Percentiles rank a stretch among this genome's conserved stretches.
Evolutionary conservation across 805 yeast species (phyloP).

Genomic region (Hanseniaspora clermontiae): DNA sequence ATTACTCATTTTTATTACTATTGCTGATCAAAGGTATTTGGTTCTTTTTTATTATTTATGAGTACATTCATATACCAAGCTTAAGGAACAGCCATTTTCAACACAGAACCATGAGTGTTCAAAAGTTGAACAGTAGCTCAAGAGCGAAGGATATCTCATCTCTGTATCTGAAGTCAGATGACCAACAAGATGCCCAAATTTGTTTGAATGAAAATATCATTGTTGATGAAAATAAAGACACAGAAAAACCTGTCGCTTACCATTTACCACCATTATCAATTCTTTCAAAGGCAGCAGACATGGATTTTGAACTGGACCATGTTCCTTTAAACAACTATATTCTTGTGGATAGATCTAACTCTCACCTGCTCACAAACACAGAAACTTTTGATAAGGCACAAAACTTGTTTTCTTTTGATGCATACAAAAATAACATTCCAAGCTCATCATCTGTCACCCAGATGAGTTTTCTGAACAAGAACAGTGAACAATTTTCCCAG

Average conservation of each 20-base stretch:
- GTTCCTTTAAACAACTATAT: not conserved
- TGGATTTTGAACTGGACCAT: not conserved
- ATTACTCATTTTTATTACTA: not conserved
- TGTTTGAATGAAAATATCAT: not conserved
- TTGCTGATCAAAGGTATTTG: not conserved
- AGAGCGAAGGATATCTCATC: not conserved
- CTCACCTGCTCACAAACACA: not conserved
- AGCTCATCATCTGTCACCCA: not conserved
- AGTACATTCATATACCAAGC: not conserved
- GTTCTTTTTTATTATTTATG: no score
- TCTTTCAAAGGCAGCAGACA: not conserved
- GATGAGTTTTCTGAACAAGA: not conserved
- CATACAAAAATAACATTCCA: not conserved
- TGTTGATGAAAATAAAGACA: not conserved
- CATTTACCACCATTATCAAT: not conserved
- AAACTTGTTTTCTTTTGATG: conserved; percentile 2
- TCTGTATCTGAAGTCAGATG: not conserved
- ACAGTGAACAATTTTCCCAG: not conserved
- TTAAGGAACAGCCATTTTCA: not conserved
- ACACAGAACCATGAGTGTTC: not conserved
- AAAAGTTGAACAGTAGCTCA: not conserved
- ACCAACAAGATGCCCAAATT: not conserved
- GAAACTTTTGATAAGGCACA: not conserved
- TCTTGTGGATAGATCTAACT: not conserved
- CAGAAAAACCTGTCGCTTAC: not conserved